phyloP scores from a whole-genome alignment of 257 asterid species.

The Salvia hispanica region DNA sequence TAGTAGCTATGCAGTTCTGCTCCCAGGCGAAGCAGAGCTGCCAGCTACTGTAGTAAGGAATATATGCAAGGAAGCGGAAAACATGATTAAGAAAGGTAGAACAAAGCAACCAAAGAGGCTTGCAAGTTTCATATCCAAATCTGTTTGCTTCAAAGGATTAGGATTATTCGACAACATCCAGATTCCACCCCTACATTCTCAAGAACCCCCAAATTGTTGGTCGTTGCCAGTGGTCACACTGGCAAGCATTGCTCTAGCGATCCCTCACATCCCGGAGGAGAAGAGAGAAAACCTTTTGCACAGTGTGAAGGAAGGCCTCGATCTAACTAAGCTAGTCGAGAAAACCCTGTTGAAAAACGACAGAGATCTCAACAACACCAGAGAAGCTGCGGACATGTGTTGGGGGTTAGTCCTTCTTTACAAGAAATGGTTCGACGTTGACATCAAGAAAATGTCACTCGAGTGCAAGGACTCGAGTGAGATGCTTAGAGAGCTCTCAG shows the following conservation, averaged over 20 bases:
- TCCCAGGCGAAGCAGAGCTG: conserved; percentile 40
- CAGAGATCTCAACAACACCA: background rate
- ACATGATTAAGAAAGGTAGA: background rate
- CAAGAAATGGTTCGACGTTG: conserved; percentile 16
- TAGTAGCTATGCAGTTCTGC: conserved; percentile 34
- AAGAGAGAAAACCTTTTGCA: conserved; percentile 1
- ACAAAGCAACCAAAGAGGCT: background rate
- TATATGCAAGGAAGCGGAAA: conserved; percentile 11
- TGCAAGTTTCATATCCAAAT: background rate
- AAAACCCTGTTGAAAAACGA: background rate
- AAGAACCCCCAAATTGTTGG: conserved; percentile 35
- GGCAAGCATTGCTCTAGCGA: conserved; percentile 39
- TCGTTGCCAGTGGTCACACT: conserved; percentile 35
- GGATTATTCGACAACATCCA: conserved; percentile 25
- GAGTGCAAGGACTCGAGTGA: background rate
- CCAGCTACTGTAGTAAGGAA: conserved; percentile 25
- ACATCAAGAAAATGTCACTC: background rate
- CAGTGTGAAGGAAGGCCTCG: conserved; percentile 34
- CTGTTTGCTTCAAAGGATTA: background rate
- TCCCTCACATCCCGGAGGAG: conserved; percentile 25
- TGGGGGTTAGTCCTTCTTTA: conserved; percentile 7
- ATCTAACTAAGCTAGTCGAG: conserved; percentile 30
- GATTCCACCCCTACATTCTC: conserved; percentile 21
- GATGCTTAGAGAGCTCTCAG: background rate
- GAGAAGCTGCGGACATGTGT: background rate